Evolutionary conservation across 257 asterid species (phyloP).

Genomic region (Asclepias syriaca): DNA sequence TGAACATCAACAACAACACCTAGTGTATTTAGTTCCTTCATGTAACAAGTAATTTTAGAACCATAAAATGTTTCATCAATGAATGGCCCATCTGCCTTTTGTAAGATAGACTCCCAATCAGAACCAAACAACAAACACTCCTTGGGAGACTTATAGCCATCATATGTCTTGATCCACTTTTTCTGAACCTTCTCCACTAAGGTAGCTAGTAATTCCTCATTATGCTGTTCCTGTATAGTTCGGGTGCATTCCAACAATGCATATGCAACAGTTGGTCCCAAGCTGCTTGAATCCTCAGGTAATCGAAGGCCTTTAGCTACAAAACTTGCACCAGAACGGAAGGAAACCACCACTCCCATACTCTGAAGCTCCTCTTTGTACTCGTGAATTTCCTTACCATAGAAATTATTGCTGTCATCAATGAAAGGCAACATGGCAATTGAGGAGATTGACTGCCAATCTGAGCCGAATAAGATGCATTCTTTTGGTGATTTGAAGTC

Average conservation of each 20-base stretch:
- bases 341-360: conserved; percentile 26
- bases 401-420: conserved; percentile 25
- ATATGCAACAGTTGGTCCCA: conserved; percentile 17
- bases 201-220: not conserved
- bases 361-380: conserved; percentile 26
- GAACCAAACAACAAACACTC: conserved; percentile 27
- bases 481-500: conserved; percentile 23
- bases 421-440: conserved; percentile 32
- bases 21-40: conserved; percentile 22
- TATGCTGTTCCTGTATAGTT: not conserved
- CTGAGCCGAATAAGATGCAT: conserved; percentile 25
- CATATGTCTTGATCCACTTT: conserved; percentile 31
- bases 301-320: conserved; percentile 23
- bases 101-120: conserved; percentile 22
- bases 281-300: conserved; percentile 21
- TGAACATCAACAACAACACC: conserved; percentile 23
- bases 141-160: conserved; percentile 26
- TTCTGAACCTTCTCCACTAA: conserved; percentile 9
- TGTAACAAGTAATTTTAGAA: conserved; percentile 18
- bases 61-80: conserved; percentile 28
- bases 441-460: conserved; percentile 26
- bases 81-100: conserved; percentile 34
- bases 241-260: conserved; percentile 24
- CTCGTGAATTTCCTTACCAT: conserved; percentile 20
- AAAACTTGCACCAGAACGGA: conserved; percentile 16